A percentile compares a stretch with the other conserved stretches of the same genome.
These are phyloP conservation scores for Erodium chrysanthum DNA, from an alignment of 441 rosid species.

Conservation along the genomic window DNA sequence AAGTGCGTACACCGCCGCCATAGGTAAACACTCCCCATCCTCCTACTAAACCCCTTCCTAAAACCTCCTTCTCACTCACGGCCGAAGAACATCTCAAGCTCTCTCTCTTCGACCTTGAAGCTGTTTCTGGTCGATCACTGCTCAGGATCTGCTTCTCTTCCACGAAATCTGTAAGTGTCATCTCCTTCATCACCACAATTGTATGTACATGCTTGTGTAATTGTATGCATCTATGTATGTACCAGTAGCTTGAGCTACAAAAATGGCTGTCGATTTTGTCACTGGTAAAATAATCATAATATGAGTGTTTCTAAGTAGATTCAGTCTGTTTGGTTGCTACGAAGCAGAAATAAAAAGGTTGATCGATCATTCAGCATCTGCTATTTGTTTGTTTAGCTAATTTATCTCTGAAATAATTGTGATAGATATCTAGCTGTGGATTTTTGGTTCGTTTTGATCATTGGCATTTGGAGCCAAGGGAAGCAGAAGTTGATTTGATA, in stretches of 20 bases:
- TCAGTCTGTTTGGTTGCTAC: neutral
- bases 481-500: neutral
- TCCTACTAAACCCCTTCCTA: slow-evolving; percentile 1
- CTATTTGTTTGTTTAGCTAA: neutral
- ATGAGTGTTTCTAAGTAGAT: neutral
- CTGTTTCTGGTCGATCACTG: neutral
- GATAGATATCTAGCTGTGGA: neutral
- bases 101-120: neutral
- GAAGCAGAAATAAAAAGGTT: neutral
- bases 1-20: neutral
- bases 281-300: neutral
- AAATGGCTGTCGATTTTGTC: neutral
- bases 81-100: neutral
- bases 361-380: neutral
- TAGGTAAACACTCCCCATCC: neutral
- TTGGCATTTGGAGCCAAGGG: neutral
- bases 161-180: neutral
- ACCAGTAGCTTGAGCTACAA: neutral
- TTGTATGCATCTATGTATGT: neutral
- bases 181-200: neutral
- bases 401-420: neutral
- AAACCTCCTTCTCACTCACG: neutral
- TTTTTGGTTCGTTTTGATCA: neutral
- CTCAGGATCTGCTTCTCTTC: neutral
- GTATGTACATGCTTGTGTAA: neutral